Percentiles rank a stretch among this genome's conserved stretches.
phyloP scores from a whole-genome alignment of 1,284 basidiomycete species.

The Trichosporon ovoides region DNA sequence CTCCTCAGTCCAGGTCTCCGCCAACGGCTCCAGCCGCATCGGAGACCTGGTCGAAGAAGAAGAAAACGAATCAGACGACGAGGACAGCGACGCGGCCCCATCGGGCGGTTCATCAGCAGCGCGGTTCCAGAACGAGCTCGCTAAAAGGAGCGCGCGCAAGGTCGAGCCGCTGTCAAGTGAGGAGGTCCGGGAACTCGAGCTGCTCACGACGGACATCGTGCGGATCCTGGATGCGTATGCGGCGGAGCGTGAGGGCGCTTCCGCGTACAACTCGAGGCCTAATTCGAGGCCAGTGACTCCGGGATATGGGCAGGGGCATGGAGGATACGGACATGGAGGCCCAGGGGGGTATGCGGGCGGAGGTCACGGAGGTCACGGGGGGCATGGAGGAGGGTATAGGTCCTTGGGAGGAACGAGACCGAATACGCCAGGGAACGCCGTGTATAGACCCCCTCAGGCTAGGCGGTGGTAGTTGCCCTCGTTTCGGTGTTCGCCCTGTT shows the following conservation, averaged over 20 bases:
- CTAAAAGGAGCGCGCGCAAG: slow-evolving; percentile 15
- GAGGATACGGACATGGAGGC: too few species aligned
- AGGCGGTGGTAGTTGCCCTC: too few species aligned
- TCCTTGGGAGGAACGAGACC: background rate
- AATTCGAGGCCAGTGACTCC: background rate
- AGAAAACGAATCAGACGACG: slow-evolving; percentile 57
- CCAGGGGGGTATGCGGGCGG: background rate
- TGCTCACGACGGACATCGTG: slow-evolving; percentile 68
- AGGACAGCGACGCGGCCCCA: slow-evolving; percentile 55
- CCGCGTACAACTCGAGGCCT: slow-evolving; percentile 23
- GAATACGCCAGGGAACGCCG: slow-evolving; percentile 9
- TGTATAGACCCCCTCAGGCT: too few species aligned
- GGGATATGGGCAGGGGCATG: background rate
- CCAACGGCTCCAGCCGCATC: slow-evolving; percentile 24
- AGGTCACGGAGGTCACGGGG: background rate
- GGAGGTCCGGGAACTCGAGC: slow-evolving; percentile 69
- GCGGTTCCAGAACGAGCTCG: slow-evolving; percentile 17
- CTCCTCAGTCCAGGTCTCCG: slow-evolving; percentile 14
- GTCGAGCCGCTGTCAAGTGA: slow-evolving; percentile 54
- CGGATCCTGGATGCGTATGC: slow-evolving; percentile 55
- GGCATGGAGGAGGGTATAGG: background rate
- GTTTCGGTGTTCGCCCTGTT: too few species aligned
- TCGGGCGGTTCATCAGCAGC: slow-evolving; percentile 1
- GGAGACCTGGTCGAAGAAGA: slow-evolving; percentile 40
- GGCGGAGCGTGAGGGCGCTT: slow-evolving; percentile 36